Evolutionary conservation across 805 yeast genomes (phyloP).

Genomic region (Barnettozyma siamensis): DNA sequence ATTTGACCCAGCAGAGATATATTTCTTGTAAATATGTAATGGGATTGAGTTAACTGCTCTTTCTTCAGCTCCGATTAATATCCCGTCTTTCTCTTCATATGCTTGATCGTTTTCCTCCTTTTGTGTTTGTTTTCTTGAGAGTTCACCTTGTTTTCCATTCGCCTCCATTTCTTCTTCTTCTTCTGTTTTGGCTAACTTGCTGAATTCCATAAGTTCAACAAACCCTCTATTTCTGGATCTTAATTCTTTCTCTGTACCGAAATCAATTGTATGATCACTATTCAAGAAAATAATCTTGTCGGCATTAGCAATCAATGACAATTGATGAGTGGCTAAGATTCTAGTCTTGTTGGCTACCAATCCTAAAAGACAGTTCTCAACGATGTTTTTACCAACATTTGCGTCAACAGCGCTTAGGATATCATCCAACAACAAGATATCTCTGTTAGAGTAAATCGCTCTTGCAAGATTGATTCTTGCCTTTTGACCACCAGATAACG

Average conservation of each 20-base stretch:
- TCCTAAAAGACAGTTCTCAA: conserved; percentile 59
- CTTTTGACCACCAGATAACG: conserved; percentile 71
- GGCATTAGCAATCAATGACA: conserved; percentile 60
- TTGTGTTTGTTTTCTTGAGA: conserved; percentile 1
- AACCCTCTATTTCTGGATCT: conserved; percentile 39
- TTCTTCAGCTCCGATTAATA: conserved; percentile 26
- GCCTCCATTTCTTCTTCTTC: conserved; percentile 1
- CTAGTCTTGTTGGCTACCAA: conserved; percentile 53
- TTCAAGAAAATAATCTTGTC: conserved; percentile 62
- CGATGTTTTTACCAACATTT: conserved; percentile 70
- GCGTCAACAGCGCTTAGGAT: conserved; percentile 69
- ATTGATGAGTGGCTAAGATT: conserved; percentile 76
- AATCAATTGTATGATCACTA: conserved; percentile 51
- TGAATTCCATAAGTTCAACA: conserved; percentile 40
- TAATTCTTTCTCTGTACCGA: conserved; percentile 57
- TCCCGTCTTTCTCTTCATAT: conserved; percentile 14
- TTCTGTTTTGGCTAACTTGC: not conserved
- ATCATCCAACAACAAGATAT: conserved; percentile 58
- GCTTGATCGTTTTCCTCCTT: not conserved
- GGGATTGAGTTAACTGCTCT: conserved; percentile 34
- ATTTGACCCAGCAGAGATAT: conserved; percentile 37
- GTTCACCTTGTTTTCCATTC: not conserved
- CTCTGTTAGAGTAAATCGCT: conserved; percentile 59
- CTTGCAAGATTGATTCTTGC: conserved; percentile 62
- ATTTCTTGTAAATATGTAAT: conserved; percentile 29